Evolutionary conservation across 1,284 basidiomycete species (phyloP).

Genomic region (Tilletia walkeri): DNA sequence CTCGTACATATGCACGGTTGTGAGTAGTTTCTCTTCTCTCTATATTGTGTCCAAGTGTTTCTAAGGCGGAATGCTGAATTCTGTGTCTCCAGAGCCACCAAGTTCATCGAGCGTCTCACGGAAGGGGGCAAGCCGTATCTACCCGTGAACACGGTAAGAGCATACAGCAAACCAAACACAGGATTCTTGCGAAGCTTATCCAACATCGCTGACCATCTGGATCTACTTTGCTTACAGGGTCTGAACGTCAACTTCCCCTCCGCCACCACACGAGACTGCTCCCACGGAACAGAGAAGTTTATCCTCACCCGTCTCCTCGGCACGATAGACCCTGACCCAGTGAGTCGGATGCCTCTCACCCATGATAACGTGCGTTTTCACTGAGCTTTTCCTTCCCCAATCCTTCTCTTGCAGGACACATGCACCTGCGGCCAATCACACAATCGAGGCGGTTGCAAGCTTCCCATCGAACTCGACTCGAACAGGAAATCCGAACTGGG

Average conservation of each 20-base stretch:
- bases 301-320: neutral
- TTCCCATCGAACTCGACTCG: neutral
- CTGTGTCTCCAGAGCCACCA: neutral
- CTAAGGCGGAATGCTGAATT: too few relatives aligned
- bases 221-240: neutral
- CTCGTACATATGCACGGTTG: slow-evolving; percentile 17
- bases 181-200: neutral
- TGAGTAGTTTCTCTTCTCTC: neutral
- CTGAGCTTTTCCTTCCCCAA: neutral
- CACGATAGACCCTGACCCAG: neutral
- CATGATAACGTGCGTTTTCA: neutral
- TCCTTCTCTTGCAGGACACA: neutral
- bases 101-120: neutral
- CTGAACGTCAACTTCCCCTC: neutral
- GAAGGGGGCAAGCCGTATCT: neutral
- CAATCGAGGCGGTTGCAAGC: neutral
- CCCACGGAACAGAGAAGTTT: neutral
- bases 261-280: neutral
- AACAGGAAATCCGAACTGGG: neutral
- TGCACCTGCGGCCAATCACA: neutral
- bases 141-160: neutral
- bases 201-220: too few relatives aligned
- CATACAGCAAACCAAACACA: too few relatives aligned
- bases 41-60: neutral
- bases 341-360: neutral